phyloP scores from a whole-genome alignment of 768 basidiomycete species.

The Crepidotus variabilis region DNA sequence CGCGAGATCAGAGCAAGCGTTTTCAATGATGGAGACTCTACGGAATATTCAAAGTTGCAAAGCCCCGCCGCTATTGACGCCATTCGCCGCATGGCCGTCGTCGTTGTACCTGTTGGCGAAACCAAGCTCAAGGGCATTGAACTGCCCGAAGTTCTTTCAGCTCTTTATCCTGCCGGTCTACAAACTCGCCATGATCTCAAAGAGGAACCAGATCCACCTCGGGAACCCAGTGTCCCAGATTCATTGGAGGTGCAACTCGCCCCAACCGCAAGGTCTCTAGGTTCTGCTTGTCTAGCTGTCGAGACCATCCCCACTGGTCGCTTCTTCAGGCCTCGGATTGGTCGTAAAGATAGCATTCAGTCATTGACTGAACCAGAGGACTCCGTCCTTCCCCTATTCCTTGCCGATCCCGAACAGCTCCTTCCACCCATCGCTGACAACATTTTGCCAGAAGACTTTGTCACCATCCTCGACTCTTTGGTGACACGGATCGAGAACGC shows the following conservation, averaged over 20 bases:
- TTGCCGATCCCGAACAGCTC: slow-evolving; percentile 59
- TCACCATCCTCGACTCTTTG: slow-evolving; percentile 73
- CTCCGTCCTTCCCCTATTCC: slow-evolving; percentile 31
- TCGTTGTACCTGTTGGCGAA: slow-evolving; percentile 78
- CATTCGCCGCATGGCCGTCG: slow-evolving; percentile 67
- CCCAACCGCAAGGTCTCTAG: slow-evolving; percentile 71
- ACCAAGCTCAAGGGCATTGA: slow-evolving; percentile 93
- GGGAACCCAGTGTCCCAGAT: slow-evolving; percentile 31
- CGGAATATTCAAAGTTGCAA: slow-evolving; percentile 57
- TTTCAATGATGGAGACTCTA: slow-evolving; percentile 49
- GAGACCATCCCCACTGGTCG: slow-evolving; percentile 70
- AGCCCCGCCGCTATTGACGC: slow-evolving; percentile 65
- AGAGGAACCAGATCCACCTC: slow-evolving; percentile 20
- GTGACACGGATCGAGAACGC: slow-evolving; percentile 77
- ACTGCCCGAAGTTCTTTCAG: slow-evolving; percentile 81
- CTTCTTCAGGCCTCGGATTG: slow-evolving; percentile 47
- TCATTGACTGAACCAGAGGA: slow-evolving; percentile 29
- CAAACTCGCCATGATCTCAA: slow-evolving; percentile 65
- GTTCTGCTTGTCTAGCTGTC: slow-evolving; percentile 68
- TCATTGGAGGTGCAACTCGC: slow-evolving; percentile 59
- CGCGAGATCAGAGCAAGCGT: slow-evolving; percentile 72
- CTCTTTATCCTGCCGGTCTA: slow-evolving; percentile 75
- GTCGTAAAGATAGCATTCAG: slow-evolving; percentile 43
- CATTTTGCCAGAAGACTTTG: slow-evolving; percentile 68
- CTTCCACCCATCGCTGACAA: slow-evolving; percentile 68